Evolutionary conservation across 2,329 filamentous ascomycete species (phyloP).

Genomic region (Ophiocordyceps sinensis): DNA sequence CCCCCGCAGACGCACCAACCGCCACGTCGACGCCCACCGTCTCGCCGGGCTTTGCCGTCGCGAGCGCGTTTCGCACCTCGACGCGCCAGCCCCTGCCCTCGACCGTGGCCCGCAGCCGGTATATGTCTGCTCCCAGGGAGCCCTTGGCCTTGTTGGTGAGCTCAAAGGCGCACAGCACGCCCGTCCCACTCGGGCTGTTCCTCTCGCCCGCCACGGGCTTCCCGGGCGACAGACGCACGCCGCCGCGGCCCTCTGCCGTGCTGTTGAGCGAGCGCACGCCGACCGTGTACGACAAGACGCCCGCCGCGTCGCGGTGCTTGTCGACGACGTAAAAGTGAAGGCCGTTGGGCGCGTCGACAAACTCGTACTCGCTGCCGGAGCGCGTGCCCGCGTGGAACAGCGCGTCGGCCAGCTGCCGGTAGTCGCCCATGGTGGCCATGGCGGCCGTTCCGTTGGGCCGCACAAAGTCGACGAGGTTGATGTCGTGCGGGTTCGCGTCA

Average conservation of each 20-base stretch:
- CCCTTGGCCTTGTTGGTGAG: constrained; percentile 28
- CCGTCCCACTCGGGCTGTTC: constrained; percentile 15
- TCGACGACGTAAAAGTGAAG: constrained; percentile 36
- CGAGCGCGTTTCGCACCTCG: constrained; percentile 24
- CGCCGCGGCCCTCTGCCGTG: constrained; percentile 8
- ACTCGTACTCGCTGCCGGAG: constrained; percentile 34
- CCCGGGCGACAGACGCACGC: constrained; percentile 23
- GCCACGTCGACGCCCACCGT: constrained; percentile 24
- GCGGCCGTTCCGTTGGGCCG: constrained; percentile 30
- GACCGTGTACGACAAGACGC: constrained; percentile 32
- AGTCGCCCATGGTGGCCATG: constrained; percentile 36
- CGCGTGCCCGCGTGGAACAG: constrained; percentile 39
- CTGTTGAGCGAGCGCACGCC: constrained; percentile 28
- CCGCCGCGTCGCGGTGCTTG: constrained; percentile 22
- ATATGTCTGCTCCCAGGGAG: constrained; percentile 30
- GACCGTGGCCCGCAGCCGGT: constrained; percentile 27
- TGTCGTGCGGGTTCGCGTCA: constrained; percentile 38
- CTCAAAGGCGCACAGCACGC: constrained; percentile 29
- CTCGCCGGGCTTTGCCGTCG: constrained; percentile 25
- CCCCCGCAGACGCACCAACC: constrained; percentile 18
- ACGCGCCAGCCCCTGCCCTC: constrained; percentile 30
- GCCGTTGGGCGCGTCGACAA: constrained; percentile 29
- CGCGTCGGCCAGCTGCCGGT: constrained; percentile 36
- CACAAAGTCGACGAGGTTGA: constrained; percentile 33
- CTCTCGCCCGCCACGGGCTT: constrained; percentile 8